A percentile compares a stretch with the other conserved stretches of the same genome.
Evolutionary conservation across 1,284 basidiomycete species (phyloP).

Genomic region (Trichosporon sp.): DNA sequence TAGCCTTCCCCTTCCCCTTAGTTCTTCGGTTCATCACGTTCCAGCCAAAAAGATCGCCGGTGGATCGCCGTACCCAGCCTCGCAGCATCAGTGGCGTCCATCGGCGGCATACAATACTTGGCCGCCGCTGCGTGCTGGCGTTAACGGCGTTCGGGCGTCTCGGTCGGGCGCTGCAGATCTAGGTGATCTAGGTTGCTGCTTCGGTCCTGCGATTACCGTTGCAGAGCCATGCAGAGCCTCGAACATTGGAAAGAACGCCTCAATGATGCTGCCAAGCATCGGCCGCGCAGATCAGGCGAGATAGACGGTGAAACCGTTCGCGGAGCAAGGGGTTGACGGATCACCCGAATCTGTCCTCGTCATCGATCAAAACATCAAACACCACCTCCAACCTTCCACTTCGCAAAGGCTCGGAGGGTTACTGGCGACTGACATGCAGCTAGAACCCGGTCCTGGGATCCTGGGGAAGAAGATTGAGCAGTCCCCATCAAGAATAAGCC

Average conservation of each 20-base stretch:
- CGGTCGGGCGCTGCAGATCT: not conserved
- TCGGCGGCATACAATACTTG: no score
- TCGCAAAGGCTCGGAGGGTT: no score
- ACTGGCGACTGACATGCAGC: no score
- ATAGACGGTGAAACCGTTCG: not conserved
- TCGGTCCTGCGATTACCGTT: no score
- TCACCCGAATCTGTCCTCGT: not conserved
- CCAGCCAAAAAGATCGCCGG: no score
- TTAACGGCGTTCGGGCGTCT: not conserved
- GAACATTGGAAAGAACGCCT: not conserved
- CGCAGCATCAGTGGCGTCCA: not conserved
- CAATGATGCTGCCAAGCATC: not conserved
- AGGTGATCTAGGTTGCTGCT: not conserved
- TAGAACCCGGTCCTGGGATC: no score
- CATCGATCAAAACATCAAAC: not conserved
- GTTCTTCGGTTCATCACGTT: no score
- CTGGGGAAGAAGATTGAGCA: no score
- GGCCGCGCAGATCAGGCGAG: not conserved
- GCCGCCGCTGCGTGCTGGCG: no score
- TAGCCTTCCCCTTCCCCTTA: not conserved
- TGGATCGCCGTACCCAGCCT: not conserved
- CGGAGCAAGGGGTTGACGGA: not conserved
- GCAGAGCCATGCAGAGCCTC: not conserved
- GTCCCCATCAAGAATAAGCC: no score
- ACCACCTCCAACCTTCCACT: not conserved